phyloP scores from a whole-genome alignment of 2,329 filamentous ascomycete genomes.

The Ilyonectria mors-panacis region DNA sequence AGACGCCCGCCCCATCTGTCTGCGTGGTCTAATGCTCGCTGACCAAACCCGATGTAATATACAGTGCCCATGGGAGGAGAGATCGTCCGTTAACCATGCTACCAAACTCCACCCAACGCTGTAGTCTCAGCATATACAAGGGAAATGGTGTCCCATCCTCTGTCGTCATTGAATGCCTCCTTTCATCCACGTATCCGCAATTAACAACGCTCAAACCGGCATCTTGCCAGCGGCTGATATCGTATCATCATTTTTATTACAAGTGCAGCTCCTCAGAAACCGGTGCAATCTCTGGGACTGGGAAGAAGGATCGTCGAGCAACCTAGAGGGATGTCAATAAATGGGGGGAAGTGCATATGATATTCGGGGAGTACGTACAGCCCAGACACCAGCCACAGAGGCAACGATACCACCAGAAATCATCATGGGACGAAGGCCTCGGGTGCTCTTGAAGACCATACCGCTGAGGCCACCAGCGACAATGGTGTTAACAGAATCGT shows the following conservation, averaged over 20 bases:
- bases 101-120: conserved; percentile 50
- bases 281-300: conserved; percentile 54
- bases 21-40: conserved; percentile 63
- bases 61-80: conserved; percentile 68
- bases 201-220: conserved; percentile 39
- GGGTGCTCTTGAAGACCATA: conserved; percentile 96
- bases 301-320: conserved; percentile 60
- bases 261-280: conserved; percentile 47
- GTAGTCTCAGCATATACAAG: conserved; percentile 52
- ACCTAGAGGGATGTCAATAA: conserved; percentile 47
- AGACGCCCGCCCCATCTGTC: conserved; percentile 53
- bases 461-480: conserved; percentile 89
- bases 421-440: conserved; percentile 91
- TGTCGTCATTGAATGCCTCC: conserved; percentile 30
- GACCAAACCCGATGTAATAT: conserved; percentile 63
- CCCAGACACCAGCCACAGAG: conserved; percentile 87
- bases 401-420: conserved; percentile 94
- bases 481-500: conserved; percentile 92
- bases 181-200: conserved; percentile 32
- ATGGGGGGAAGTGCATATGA: background rate
- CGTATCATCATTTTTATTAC: conserved; percentile 45
- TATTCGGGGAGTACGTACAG: conserved; percentile 73
- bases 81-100: conserved; percentile 64
- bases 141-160: conserved; percentile 35
- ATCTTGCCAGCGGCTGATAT: conserved; percentile 34